Conservation (phyloP, 1,284 basidiomycete species). For the Tilletiopsis washingtonensis region DNA sequence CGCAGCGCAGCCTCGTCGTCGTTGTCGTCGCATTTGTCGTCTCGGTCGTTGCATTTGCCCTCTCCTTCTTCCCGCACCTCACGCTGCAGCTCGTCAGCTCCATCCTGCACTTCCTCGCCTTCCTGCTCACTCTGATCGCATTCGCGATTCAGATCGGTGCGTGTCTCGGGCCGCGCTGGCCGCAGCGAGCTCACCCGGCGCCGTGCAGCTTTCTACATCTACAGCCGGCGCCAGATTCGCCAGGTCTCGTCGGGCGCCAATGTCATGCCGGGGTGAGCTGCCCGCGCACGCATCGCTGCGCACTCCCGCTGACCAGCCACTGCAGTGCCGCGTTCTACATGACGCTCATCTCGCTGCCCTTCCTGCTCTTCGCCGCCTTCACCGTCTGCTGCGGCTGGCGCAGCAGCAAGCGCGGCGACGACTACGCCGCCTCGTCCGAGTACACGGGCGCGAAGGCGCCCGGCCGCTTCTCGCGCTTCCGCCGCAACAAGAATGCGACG, state of each 20-base stretch:
- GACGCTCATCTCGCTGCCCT: slow-evolving; percentile 11
- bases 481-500: neutral
- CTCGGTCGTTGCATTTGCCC: slow-evolving; percentile 5
- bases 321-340: slow-evolving; percentile 9
- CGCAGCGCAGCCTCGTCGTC: slow-evolving; percentile 2
- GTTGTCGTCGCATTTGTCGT: slow-evolving; percentile 7
- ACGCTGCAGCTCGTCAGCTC: slow-evolving; percentile 6
- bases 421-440: neutral
- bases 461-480: neutral
- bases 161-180: neutral
- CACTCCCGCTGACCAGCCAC: no score
- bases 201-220: slow-evolving; percentile 6
- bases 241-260: neutral
- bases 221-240: slow-evolving; percentile 6
- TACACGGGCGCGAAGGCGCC: neutral
- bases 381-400: slow-evolving; percentile 14
- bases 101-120: slow-evolving; percentile 1
- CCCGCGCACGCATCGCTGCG: no score
- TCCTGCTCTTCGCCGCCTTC: slow-evolving; percentile 9
- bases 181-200: neutral
- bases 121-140: slow-evolving; percentile 5
- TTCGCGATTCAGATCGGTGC: slow-evolving; percentile 8
- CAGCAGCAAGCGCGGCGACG: neutral
- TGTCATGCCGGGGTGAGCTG: slow-evolving; percentile 8
- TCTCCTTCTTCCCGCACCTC: slow-evolving; percentile 5